Base-by-base conservation (phyloP, 176 grass and related monocot species). In the Zea luxurians region DNA sequence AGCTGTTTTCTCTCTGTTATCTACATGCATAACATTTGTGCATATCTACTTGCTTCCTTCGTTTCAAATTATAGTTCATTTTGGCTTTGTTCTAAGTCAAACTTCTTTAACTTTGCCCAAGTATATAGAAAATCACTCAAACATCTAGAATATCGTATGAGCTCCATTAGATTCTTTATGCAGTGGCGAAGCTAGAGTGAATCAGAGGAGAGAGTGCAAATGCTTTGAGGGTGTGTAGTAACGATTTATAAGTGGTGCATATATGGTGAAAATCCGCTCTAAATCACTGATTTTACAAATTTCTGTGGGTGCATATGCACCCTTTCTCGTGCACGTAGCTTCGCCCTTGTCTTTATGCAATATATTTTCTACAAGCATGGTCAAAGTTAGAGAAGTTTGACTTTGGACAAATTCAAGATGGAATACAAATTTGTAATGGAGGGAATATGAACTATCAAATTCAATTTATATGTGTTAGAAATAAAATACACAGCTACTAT, bases 1-100 rank as follows among this genome's bases (percentile, higher is more conserved):
- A 47, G 45, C 8, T 46, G 47, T n/a, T 8, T 61, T 83, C 16
- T 20, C 69, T 64, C 40, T 85, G 40, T 47, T 64, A 42, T 63
- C 6, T 43, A 49, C 74, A 61, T 68, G 9, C 18, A 16, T 78
- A 17, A 45, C 5, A 46, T 71, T 38, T 7, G 71, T 64, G 57
- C 12, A 62, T 76, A 53, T 34, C 37, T 66, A 53, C 9, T 78
- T 61, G 21, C 10, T 61, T 58, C n/a, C 7, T 58, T 2, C 0
- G 7, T 58, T 58, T n/a, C 54, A 20, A 58, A 57, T 18, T 57
- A 57, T 57, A 8, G 53, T 18, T 18, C 2, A 6, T 55, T n/a
- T n/a, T 55, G 16, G 17, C 17, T 18, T 57, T 57, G 17, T 54
- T 52, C 16, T 17, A 54, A 54, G 52, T 54, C 16, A 54, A 57